A percentile compares a stretch with the other conserved stretches of the same genome.
Conservation (phyloP, 2,329 filamentous ascomycete species). For the Aureobasidium musti region DNA sequence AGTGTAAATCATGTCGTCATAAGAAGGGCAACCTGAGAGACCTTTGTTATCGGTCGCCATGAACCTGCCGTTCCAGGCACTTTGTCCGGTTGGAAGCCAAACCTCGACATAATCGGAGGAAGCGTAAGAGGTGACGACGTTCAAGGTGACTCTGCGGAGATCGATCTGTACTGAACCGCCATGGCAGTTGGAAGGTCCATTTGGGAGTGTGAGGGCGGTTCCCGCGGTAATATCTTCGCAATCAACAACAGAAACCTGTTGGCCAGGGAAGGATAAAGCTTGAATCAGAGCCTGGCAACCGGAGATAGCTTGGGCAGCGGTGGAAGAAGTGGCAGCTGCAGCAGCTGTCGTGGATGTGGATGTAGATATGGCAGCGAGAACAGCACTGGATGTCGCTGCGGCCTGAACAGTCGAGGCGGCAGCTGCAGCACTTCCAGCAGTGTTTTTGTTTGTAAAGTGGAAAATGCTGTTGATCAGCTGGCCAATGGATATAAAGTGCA, state of each 20-base stretch:
- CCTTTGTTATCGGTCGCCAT: slow-evolving; percentile 41
- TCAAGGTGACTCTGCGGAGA: slow-evolving; percentile 12
- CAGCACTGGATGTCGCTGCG: neutral
- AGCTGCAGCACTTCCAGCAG: slow-evolving; percentile 12
- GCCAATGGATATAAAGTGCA: neutral
- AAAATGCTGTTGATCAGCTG: slow-evolving; percentile 13
- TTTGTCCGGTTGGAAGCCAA: slow-evolving; percentile 45
- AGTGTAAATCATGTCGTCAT: slow-evolving; percentile 40
- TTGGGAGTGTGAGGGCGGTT: slow-evolving; percentile 6
- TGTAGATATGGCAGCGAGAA: neutral
- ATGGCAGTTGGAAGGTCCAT: slow-evolving; percentile 13
- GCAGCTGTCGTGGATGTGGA: neutral
- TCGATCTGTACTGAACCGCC: neutral
- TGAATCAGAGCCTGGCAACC: slow-evolving; percentile 7
- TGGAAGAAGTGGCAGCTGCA: neutral
- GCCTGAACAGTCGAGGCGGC: slow-evolving; percentile 10
- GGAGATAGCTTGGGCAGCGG: neutral
- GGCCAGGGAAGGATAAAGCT: slow-evolving; percentile 8
- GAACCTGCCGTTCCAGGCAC: slow-evolving; percentile 31
- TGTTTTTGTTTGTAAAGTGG: neutral
- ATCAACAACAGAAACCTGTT: neutral
- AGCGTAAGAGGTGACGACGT: slow-evolving; percentile 8
- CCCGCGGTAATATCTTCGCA: slow-evolving; percentile 15
- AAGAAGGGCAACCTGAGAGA: slow-evolving; percentile 41
- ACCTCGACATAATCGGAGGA: slow-evolving; percentile 42